Evolutionary conservation across 2,329 filamentous ascomycete species (phyloP).

Genomic region (Cadophora sp.): DNA sequence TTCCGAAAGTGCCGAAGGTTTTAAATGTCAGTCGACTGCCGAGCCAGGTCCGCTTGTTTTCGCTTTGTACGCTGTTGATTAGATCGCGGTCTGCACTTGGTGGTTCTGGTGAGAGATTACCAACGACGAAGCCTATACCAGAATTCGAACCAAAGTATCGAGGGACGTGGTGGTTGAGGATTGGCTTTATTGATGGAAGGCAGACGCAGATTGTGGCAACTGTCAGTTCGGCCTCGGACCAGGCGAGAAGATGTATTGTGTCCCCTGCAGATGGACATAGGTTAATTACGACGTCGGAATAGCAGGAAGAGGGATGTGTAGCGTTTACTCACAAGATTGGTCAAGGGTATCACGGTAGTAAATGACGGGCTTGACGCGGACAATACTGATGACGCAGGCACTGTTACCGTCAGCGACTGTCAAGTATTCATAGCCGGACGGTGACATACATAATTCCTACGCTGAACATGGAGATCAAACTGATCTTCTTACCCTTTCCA

Average conservation of each 20-base stretch:
- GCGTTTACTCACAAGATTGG: not conserved
- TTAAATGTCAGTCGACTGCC: slow-evolving; percentile 1
- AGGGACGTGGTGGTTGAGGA: slow-evolving; percentile 6
- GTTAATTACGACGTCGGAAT: not conserved
- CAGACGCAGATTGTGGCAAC: slow-evolving; percentile 11
- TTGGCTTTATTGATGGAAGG: slow-evolving; percentile 8
- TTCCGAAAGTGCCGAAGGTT: not conserved
- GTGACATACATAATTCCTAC: slow-evolving; percentile 67
- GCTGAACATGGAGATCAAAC: slow-evolving; percentile 69
- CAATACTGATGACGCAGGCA: slow-evolving; percentile 33
- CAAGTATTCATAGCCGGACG: no score
- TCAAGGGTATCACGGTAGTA: not conserved
- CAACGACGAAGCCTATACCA: not conserved
- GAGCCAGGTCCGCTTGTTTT: not conserved
- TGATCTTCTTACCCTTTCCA: slow-evolving; percentile 70
- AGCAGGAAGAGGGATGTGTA: no score
- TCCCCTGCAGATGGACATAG: not conserved
- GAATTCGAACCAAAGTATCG: not conserved
- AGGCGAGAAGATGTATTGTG: slow-evolving; percentile 2
- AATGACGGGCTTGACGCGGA: slow-evolving; percentile 31
- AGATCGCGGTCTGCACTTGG: not conserved
- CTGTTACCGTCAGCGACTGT: slow-evolving; percentile 9
- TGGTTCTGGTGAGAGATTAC: slow-evolving; percentile 1
- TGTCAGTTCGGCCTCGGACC: slow-evolving; percentile 4
- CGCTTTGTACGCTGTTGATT: slow-evolving; percentile 3